Percentiles rank a stretch among this genome's conserved stretches.
phyloP scores from a whole-genome alignment of 202 grass and related monocot genomes.

The Zizania palustris region DNA sequence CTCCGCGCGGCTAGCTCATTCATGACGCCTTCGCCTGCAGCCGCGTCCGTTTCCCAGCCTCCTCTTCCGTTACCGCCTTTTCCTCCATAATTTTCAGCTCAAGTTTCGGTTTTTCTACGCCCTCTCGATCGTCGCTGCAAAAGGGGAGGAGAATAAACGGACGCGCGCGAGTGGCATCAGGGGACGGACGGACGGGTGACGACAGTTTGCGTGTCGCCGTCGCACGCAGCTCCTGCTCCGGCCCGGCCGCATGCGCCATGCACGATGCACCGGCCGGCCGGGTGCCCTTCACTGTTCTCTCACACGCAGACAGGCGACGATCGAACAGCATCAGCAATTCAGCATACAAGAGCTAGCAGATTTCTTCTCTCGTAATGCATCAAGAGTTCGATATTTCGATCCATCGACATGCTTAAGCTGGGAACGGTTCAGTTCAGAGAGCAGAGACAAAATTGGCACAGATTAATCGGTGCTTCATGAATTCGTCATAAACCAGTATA shows the following conservation, averaged over 20 bases:
- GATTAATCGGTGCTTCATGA: neutral
- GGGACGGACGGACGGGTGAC: neutral
- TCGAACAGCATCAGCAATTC: neutral
- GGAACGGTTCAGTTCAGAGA: neutral
- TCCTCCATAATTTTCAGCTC: neutral
- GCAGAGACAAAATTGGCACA: neutral
- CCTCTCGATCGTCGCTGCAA: too few species aligned
- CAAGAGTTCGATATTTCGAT: neutral
- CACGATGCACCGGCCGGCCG: too few species aligned
- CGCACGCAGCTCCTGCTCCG: neutral
- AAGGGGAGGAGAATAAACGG: too few species aligned
- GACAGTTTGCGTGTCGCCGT: neutral
- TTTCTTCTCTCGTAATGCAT: neutral
- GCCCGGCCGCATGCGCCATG: neutral
- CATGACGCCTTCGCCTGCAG: neutral
- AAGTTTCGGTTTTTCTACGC: too few species aligned
- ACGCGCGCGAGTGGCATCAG: neutral
- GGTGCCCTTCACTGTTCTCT: neutral
- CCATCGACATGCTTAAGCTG: neutral
- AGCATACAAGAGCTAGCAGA: too few species aligned
- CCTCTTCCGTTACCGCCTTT: neutral
- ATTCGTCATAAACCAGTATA: neutral
- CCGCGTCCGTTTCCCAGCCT: neutral
- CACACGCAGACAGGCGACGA: too few species aligned
- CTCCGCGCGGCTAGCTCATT: too few species aligned